These are phyloP conservation scores for Alternaria tenuissima DNA, from an alignment of 2,329 filamentous ascomycete species.

Conservation along the genomic window DNA sequence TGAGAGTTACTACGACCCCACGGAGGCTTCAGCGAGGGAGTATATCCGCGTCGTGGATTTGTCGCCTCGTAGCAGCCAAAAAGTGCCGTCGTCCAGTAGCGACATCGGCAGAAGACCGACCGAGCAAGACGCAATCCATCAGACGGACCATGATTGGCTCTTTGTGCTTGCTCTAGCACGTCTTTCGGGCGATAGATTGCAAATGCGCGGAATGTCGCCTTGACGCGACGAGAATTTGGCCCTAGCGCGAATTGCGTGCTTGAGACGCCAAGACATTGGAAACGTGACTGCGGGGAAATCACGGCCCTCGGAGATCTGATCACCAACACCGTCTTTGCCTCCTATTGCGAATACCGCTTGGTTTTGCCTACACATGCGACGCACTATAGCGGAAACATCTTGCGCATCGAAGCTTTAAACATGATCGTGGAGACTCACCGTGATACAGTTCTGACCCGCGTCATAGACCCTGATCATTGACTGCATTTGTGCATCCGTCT, in stretches of 20 bases:
- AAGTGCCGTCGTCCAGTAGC: slow-evolving; percentile 28
- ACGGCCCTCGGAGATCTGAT: slow-evolving; percentile 35
- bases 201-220: slow-evolving; percentile 35
- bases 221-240: slow-evolving; percentile 36
- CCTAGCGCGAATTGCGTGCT: slow-evolving; percentile 43
- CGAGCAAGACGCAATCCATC: slow-evolving; percentile 36
- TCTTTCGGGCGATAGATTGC: slow-evolving; percentile 38
- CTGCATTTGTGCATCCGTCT: too few species aligned
- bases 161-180: slow-evolving; percentile 16
- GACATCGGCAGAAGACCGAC: slow-evolving; percentile 41
- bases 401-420: too few species aligned
- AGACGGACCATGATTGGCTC: slow-evolving; percentile 41
- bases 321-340: not conserved
- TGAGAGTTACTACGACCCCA: slow-evolving; percentile 19
- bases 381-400: too few species aligned
- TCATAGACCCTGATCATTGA: too few species aligned
- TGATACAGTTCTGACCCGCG: too few species aligned
- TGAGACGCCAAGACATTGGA: slow-evolving; percentile 10
- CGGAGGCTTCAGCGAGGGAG: slow-evolving; percentile 25
- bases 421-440: too few species aligned
- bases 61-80: slow-evolving; percentile 26
- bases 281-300: slow-evolving; percentile 23
- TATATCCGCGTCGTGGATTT: slow-evolving; percentile 14
- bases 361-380: too few species aligned
- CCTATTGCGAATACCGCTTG: too few species aligned